Percentiles rank a stretch among this genome's conserved stretches.
These are phyloP conservation scores for Metschnikowia orientalis DNA, from an alignment of 805 yeast species.

Conservation along the genomic window DNA sequence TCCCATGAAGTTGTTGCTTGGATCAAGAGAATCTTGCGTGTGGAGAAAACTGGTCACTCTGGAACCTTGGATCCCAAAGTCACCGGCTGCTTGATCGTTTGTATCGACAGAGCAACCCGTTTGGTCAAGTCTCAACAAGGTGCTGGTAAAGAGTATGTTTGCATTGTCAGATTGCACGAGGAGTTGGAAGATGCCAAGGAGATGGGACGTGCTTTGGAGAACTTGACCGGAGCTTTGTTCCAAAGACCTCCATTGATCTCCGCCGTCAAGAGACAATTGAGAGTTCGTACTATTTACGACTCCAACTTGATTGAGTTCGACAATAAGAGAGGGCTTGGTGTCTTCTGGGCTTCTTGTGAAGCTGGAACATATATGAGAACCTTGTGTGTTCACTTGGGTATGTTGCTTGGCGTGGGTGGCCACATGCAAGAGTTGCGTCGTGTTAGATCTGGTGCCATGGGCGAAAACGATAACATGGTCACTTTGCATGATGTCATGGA, in stretches of 20 bases:
- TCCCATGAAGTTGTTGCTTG: constrained; percentile 99
- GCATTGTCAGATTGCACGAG: constrained; percentile 94
- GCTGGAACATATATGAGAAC: constrained; percentile 99
- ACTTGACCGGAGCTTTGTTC: constrained; percentile 96
- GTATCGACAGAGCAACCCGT: constrained; percentile 97
- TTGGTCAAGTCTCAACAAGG: constrained; percentile 98
- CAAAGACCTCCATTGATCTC: constrained; percentile 99
- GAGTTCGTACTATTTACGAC: constrained; percentile 97
- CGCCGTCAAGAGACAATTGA: constrained; percentile 97
- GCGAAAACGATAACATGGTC: constrained; percentile 86
- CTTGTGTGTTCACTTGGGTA: constrained; percentile 96
- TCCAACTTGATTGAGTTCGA: constrained; percentile 94
- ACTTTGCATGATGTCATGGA: constrained; percentile 96
- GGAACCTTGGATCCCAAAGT: constrained; percentile 99
- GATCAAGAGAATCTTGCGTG: constrained; percentile 93
- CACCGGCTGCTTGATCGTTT: constrained; percentile 97
- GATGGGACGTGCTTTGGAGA: constrained; percentile 81
- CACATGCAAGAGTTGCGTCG: constrained; percentile 99
- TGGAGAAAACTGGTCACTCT: constrained; percentile 97
- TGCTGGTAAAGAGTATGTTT: constrained; percentile 99
- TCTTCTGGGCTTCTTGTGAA: constrained; percentile 99
- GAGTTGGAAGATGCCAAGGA: constrained; percentile 87
- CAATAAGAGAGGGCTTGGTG: constrained; percentile 93
- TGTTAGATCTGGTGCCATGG: constrained; percentile 95
- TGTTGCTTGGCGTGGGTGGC: constrained; percentile 97